phyloP scores from a whole-genome alignment of 352 stramenopile species.

The Thraustotheca clavata region DNA sequence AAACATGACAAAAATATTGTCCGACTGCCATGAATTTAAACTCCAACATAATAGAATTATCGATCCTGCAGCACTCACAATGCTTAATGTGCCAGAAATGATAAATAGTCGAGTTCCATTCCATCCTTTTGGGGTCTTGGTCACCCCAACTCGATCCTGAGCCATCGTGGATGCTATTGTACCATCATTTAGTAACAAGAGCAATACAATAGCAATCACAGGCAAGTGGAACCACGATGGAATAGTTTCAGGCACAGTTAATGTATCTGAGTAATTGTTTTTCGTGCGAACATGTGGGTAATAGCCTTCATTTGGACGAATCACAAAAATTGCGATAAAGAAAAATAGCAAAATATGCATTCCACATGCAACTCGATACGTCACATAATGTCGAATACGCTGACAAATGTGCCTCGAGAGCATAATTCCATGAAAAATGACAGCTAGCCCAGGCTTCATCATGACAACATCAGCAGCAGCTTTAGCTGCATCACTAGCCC shows the following conservation, averaged over 20 bases:
- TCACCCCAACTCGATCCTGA: conserved; percentile 81
- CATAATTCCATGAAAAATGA: conserved; percentile 88
- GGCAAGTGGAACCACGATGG: conserved; percentile 88
- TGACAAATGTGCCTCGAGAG: conserved; percentile 90
- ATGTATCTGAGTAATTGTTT: conserved; percentile 37
- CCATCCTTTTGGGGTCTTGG: conserved; percentile 59
- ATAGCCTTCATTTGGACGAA: conserved; percentile 73
- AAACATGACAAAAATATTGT: conserved; percentile 49
- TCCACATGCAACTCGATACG: conserved; percentile 88
- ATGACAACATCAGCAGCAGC: conserved; percentile 92
- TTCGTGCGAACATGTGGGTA: conserved; percentile 41
- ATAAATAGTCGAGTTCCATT: conserved; percentile 57
- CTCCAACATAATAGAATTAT: conserved; percentile 78
- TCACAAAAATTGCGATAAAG: conserved; percentile 86
- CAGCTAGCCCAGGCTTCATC: conserved; percentile 86
- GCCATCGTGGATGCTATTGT: conserved; percentile 87
- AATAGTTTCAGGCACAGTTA: conserved; percentile 35
- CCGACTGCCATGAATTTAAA: conserved; percentile 74
- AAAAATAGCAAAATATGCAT: conserved; percentile 92
- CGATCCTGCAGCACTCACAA: conserved; percentile 75
- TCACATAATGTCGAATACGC: conserved; percentile 92
- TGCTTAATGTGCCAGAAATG: conserved; percentile 43
- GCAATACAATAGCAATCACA: conserved; percentile 89
- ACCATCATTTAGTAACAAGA: conserved; percentile 93
- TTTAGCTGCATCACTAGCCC: conserved; percentile 80